Base-by-base conservation (phyloP, 768 basidiomycete species). In the Sporobolomyces phaffii region DNA sequence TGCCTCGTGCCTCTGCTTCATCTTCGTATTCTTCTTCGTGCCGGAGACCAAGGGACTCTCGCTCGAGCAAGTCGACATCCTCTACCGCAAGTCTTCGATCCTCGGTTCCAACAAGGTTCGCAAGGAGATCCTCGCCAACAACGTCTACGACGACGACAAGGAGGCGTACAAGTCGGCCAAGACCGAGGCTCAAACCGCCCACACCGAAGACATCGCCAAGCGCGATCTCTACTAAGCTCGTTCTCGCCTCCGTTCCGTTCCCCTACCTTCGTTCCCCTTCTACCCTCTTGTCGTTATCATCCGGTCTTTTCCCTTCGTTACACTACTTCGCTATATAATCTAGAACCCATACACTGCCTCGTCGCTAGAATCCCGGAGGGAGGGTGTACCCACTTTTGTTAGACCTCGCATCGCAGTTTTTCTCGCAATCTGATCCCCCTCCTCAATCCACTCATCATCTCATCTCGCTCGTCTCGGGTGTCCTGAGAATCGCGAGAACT, bases 11-110 rank as follows among this genome's bases (percentile, higher is more conserved):
- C 83, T 84, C 73, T 87, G 86, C 77, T 77, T 86, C 76, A 62
- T 90, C 73, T 91, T 89, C 80, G 83, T 87, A 17, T 90, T 85
- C 81, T 85, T 90, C 82, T 86, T 83, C 78, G 57, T 65, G 6
- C 56, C 56, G 22, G 51, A 57, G 51, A 52, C 38, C 29, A 41
- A 43, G 43, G 56, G 57, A 15, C 31, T 64, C n/a, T 52, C 64
- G 76, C 88, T 58, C 45, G 56, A 64, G n/a, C 62, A 64, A 47
- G 54, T 64, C 56, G 63, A 90, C 78, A 74, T 84, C 49, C 83
- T 90, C 78, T 87, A 89, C 80, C 82, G 83, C 78, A 81, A 88
- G 74, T 83, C 85, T 50, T 82, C 80, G 7, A 84, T 86, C 24
- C 64, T 82, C 70, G 79, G 81, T 31, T 86, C 85, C 1, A 68